Evolutionary conservation across 2,329 filamentous ascomycete genomes (phyloP).

Genomic region (Pseudocercospora cruenta): DNA sequence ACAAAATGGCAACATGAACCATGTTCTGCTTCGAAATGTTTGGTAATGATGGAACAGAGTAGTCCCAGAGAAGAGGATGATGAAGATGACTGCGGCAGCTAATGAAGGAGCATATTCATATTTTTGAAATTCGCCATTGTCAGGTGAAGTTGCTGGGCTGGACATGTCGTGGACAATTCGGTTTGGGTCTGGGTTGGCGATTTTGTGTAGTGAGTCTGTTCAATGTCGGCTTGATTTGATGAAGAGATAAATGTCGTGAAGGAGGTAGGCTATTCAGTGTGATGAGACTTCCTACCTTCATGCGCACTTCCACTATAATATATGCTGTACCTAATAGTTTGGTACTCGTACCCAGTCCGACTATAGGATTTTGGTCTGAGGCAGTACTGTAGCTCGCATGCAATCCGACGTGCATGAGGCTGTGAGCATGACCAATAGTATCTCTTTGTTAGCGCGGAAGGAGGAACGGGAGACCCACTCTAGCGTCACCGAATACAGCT

Average conservation of each 20-base stretch:
- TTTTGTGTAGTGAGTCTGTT: background rate
- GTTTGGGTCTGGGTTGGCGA: background rate
- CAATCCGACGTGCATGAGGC: background rate
- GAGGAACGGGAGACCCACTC: background rate
- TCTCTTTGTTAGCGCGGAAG: background rate
- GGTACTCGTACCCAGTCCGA: background rate
- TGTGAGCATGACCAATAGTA: background rate
- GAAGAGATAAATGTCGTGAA: background rate
- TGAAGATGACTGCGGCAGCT: slow-evolving; percentile 35
- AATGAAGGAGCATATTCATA: slow-evolving; percentile 17
- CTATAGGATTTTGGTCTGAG: background rate
- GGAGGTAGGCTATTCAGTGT: background rate
- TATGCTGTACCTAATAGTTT: background rate
- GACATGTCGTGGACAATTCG: background rate
- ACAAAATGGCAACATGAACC: slow-evolving; percentile 57
- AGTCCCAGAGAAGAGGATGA: slow-evolving; percentile 33
- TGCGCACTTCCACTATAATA: background rate
- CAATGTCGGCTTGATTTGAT: background rate
- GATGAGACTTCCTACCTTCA: background rate
- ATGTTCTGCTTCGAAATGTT: slow-evolving; percentile 46
- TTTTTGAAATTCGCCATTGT: slow-evolving; percentile 10
- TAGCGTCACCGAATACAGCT: background rate
- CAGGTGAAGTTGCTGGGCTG: background rate
- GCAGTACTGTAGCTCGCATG: background rate
- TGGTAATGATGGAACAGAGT: slow-evolving; percentile 44